Percentiles rank a stretch among this genome's conserved stretches.
phyloP scores from a whole-genome alignment of 2,329 filamentous ascomycete species.

The Ascocoryne sarcoides region DNA sequence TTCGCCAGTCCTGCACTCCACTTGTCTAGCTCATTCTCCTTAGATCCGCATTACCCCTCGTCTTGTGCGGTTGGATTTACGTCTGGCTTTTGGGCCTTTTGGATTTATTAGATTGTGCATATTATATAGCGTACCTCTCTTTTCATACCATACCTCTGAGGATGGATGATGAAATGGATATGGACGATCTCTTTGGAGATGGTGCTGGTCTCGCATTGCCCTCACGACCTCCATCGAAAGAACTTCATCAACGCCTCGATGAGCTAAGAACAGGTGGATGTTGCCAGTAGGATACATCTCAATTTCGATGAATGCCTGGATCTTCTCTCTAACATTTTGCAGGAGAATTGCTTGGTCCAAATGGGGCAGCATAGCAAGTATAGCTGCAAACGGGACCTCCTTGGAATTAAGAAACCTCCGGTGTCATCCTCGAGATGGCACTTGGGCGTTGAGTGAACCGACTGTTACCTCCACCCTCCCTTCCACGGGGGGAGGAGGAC shows the following conservation, averaged over 20 bases:
- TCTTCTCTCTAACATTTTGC: slow-evolving; percentile 4
- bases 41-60: no score
- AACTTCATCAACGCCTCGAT: slow-evolving; percentile 64
- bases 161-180: slow-evolving; percentile 47
- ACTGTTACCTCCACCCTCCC: slow-evolving; percentile 53
- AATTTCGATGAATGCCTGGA: neutral
- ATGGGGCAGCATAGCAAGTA: slow-evolving; percentile 74
- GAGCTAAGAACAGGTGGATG: slow-evolving; percentile 69
- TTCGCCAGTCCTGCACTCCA: no score
- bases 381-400: slow-evolving; percentile 60
- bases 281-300: slow-evolving; percentile 59
- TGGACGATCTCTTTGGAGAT: slow-evolving; percentile 69
- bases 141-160: slow-evolving; percentile 49
- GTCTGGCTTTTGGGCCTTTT: no score
- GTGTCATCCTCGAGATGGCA: slow-evolving; percentile 58
- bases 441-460: slow-evolving; percentile 71
- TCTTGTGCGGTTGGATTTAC: no score
- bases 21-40: no score
- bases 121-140: no score
- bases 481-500: slow-evolving; percentile 52
- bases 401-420: slow-evolving; percentile 67
- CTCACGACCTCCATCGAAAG: slow-evolving; percentile 48
- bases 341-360: slow-evolving; percentile 85
- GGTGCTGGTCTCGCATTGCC: slow-evolving; percentile 50
- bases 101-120: no score